Conservation (phyloP, 805 yeast genomes). For the Candida nonsorbophila region DNA sequence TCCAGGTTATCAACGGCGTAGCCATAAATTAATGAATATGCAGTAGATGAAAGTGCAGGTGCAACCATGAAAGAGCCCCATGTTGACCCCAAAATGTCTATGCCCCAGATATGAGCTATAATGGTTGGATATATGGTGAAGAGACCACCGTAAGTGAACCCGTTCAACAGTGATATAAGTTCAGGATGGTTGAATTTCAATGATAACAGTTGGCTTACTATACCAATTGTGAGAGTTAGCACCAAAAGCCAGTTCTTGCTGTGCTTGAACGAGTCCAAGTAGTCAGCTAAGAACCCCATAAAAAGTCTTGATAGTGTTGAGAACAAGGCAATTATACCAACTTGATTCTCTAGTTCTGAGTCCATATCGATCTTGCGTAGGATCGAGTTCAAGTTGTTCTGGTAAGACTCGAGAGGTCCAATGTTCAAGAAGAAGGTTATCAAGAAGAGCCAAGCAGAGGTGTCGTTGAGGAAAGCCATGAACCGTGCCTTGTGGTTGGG, state of each 20-base stretch:
- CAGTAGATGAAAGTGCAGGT: slow-evolving; percentile 76
- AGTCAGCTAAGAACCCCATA: slow-evolving; percentile 68
- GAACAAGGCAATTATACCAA: slow-evolving; percentile 54
- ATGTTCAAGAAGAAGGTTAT: slow-evolving; percentile 58
- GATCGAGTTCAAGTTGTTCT: slow-evolving; percentile 77
- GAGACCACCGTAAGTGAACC: slow-evolving; percentile 73
- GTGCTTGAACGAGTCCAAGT: slow-evolving; percentile 28
- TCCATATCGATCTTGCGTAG: slow-evolving; percentile 18
- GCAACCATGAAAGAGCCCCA: slow-evolving; percentile 90
- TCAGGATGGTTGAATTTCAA: slow-evolving; percentile 9
- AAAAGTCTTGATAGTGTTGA: slow-evolving; percentile 68
- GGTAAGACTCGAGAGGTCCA: slow-evolving; percentile 84
- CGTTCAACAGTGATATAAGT: slow-evolving; percentile 46
- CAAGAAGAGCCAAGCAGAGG: slow-evolving; percentile 59
- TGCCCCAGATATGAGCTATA: slow-evolving; percentile 81
- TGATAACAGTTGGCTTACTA: slow-evolving; percentile 22
- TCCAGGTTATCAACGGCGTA: slow-evolving; percentile 43
- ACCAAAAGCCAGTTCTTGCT: slow-evolving; percentile 30
- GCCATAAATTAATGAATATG: slow-evolving; percentile 70
- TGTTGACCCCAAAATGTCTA: slow-evolving; percentile 81
- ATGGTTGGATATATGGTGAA: slow-evolving; percentile 86
- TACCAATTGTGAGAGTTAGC: slow-evolving; percentile 20
- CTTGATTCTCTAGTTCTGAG: slow-evolving; percentile 38
- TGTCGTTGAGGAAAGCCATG: slow-evolving; percentile 42
- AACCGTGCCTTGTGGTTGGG: slow-evolving; percentile 29